A percentile compares a stretch with the other conserved stretches of the same genome.
Evolutionary conservation across 1,284 basidiomycete genomes (phyloP).

Genomic region (Ceratobasidium sp.): DNA sequence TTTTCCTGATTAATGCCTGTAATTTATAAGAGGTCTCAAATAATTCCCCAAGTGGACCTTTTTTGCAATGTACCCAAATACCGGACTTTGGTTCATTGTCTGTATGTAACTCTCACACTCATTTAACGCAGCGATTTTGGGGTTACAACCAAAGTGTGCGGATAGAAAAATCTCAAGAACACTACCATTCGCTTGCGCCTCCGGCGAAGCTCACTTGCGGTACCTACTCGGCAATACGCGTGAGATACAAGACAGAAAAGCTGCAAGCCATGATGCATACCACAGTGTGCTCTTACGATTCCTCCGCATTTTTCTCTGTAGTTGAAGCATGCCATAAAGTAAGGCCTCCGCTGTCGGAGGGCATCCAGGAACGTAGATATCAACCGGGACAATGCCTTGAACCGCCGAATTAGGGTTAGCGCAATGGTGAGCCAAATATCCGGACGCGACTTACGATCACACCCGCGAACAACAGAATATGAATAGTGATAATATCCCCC

Average conservation of each 20-base stretch:
- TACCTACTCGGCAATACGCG: slow-evolving; percentile 32
- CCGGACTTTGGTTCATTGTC: neutral
- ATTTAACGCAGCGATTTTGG: slow-evolving; percentile 12
- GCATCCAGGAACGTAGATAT: slow-evolving; percentile 96
- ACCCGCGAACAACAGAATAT: slow-evolving; percentile 98
- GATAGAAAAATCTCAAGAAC: neutral
- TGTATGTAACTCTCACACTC: slow-evolving; percentile 21
- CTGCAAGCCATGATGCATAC: slow-evolving; percentile 59
- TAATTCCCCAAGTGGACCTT: neutral
- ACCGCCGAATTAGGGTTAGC: slow-evolving; percentile 37
- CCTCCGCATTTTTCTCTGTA: slow-evolving; percentile 96
- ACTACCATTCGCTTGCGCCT: neutral
- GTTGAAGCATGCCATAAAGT: slow-evolving; percentile 90
- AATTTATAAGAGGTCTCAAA: neutral
- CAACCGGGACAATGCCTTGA: slow-evolving; percentile 91
- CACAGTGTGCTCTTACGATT: slow-evolving; percentile 89
- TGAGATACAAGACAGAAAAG: slow-evolving; percentile 18
- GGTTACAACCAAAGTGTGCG: neutral
- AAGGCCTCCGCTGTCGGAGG: slow-evolving; percentile 93
- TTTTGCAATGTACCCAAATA: neutral
- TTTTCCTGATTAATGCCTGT: neutral
- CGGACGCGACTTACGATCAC: slow-evolving; percentile 74
- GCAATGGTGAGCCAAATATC: neutral
- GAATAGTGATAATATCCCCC: slow-evolving; percentile 99
- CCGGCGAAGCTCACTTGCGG: slow-evolving; percentile 22